Base-by-base conservation (phyloP, 257 asterid genomes). In the Solanum peruvianum region DNA sequence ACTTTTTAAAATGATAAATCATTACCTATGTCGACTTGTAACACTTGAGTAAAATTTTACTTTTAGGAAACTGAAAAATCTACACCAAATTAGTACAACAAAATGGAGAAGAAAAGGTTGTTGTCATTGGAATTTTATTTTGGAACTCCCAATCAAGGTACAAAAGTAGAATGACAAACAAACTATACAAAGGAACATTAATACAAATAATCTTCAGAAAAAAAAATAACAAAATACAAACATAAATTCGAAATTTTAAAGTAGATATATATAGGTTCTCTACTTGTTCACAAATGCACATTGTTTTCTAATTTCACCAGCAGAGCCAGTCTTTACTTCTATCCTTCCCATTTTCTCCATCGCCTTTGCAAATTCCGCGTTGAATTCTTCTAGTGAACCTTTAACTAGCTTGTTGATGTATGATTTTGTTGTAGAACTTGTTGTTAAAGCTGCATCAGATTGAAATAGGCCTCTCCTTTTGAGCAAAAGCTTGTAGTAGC, bases 391-490 rank as follows among this genome's bases (percentile, higher is more conserved):
- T 5, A 77, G 83, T 14, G 83, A 77, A n/a, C 83, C 39, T 2
- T 42, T 33, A 42, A 44, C 83, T 7, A 76, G 15, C 37, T 7
- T 1, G 37, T n/a, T 76, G 14, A 76, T 25, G 9, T 3, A 42
- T 13, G 60, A 76, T 27, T 42, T 76, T 14, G 83, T 76, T 8
- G 62, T 76, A 25, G 8, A 4, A 42, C 37, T 41, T 41, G 83
- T 41, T 23, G 83, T 76, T 25, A 76, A 76, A 0, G 93, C 83
- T 76, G 83, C 83, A 41, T 76, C 83, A 3, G 83, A 76, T 76
- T 76, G 83, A 7, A 76, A 41, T 3, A 94, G 88, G 23, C 97
- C 95, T 83, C 89, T 86, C 3, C 86, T 78, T 60, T 75, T 84
- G 7, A 87, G 85, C 0, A 94, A 67, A 80, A 89, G 87, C 16